Evolutionary conservation across 2,329 filamentous ascomycete species (phyloP).

Genomic region (Colletotrichum sp.): DNA sequence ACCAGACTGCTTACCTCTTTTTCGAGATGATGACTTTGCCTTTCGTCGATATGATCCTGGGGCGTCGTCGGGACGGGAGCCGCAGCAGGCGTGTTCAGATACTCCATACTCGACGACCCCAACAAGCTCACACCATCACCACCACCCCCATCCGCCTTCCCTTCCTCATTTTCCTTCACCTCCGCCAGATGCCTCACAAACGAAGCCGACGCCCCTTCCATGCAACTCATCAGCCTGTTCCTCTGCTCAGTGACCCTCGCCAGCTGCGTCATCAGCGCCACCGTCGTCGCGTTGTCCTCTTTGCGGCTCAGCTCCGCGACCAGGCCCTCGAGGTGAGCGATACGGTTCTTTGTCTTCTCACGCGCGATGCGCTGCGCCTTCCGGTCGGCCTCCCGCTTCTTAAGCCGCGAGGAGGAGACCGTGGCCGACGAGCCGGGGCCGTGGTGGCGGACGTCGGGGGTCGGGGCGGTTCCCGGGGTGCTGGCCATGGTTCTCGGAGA

Average conservation of each 20-base stretch:
- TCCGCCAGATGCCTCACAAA: not conserved
- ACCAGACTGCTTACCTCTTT: not conserved
- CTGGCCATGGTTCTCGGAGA: not conserved
- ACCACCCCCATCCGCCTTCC: not conserved
- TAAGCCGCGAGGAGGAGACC: constrained; percentile 17
- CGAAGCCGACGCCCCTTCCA: not conserved
- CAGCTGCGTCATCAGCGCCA: constrained; percentile 27
- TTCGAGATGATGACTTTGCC: not conserved
- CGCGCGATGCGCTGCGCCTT: constrained; percentile 33
- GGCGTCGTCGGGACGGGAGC: not conserved
- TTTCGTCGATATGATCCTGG: not conserved
- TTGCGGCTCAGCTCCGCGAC: constrained; percentile 28
- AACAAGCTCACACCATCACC: not conserved
- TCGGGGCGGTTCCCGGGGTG: not conserved
- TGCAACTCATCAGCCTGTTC: constrained; percentile 1
- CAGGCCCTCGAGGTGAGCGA: constrained; percentile 31
- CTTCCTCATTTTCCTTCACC: not conserved
- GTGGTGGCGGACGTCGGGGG: not conserved
- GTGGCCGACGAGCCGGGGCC: not conserved
- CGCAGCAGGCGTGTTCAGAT: not conserved
- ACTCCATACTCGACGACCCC: not conserved
- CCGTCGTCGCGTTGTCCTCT: constrained; percentile 26
- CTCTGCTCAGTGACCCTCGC: constrained; percentile 28
- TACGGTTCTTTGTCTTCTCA: constrained; percentile 34
- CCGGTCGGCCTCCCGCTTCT: constrained; percentile 36